Evolutionary conservation across 2,329 filamentous ascomycete genomes (phyloP).

Genomic region (Blumeriella jaapii): DNA sequence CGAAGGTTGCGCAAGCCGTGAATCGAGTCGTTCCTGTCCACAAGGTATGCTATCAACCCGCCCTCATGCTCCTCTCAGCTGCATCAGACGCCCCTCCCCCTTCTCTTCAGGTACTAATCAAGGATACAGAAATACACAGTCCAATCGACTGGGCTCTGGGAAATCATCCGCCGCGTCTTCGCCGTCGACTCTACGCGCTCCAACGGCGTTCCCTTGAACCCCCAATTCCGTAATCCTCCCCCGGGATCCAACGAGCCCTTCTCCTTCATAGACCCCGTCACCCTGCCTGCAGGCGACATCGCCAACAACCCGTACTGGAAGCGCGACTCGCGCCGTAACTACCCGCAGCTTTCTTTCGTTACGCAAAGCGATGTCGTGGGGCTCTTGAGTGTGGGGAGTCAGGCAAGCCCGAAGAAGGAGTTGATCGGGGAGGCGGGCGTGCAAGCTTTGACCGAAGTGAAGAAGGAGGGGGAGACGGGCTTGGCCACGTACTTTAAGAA

Average conservation of each 20-base stretch:
- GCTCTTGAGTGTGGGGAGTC: conserved; percentile 75
- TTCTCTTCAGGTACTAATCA: conserved; percentile 17
- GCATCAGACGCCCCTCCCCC: conserved; percentile 4
- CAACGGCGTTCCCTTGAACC: conserved; percentile 84
- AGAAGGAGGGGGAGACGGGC: conserved; percentile 63
- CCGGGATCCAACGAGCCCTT: conserved; percentile 62
- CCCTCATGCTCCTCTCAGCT: conserved; percentile 5
- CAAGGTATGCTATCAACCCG: conserved; percentile 37
- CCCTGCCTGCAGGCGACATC: conserved; percentile 72
- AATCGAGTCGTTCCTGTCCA: conserved; percentile 43
- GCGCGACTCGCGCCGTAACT: conserved; percentile 73
- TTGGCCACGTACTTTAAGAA: conserved; percentile 65
- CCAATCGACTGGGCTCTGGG: conserved; percentile 83
- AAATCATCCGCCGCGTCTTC: conserved; percentile 63
- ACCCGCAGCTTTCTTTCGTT: conserved; percentile 70
- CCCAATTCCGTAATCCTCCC: conserved; percentile 79
- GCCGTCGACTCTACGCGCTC: conserved; percentile 81
- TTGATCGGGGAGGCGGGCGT: conserved; percentile 65
- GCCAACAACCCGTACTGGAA: conserved; percentile 96
- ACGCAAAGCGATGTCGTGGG: conserved; percentile 77
- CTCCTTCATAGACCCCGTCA: conserved; percentile 71
- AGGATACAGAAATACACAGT: conserved; percentile 79
- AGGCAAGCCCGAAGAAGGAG: conserved; percentile 69
- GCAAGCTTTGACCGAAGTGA: conserved; percentile 62
- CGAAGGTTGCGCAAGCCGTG: conserved; percentile 46